Evolutionary conservation across 331 rosid species (phyloP).

Genomic region (Quercus tomentella): DNA sequence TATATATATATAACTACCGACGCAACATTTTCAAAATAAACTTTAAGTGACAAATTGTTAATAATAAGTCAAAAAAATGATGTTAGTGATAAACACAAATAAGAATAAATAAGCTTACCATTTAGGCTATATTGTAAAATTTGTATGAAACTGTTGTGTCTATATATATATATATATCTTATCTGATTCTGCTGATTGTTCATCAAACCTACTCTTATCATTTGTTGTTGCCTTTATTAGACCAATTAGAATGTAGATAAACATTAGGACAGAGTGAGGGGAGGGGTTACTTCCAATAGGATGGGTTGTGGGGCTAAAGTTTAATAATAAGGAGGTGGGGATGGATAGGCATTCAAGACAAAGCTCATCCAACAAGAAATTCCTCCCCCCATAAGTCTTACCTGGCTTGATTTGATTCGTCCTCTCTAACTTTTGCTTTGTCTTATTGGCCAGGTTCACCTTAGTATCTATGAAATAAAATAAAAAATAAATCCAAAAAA

Average conservation of each 20-base stretch:
- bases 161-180: background rate
- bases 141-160: background rate
- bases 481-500: background rate
- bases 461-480: constrained; percentile 17
- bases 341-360: constrained; percentile 49
- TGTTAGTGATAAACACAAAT: too few species aligned
- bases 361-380: constrained; percentile 55
- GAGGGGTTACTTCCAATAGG: constrained; percentile 37
- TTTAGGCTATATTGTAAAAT: too few species aligned
- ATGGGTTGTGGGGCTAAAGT: constrained; percentile 73
- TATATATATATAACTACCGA: background rate
- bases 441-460: constrained; percentile 69
- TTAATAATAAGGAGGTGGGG: constrained; percentile 27
- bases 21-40: too few species aligned
- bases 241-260: constrained; percentile 32
- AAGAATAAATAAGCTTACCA: too few species aligned
- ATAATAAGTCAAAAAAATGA: rapidly evolving
- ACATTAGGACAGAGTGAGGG: constrained; percentile 8
- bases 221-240: constrained; percentile 25
- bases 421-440: constrained; percentile 38
- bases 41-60: rapidly evolving
- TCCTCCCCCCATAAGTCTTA: constrained; percentile 25
- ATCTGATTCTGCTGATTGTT: constrained; percentile 1
- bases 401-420: constrained; percentile 54
- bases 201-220: constrained; percentile 33